Conservation (phyloP, 768 basidiomycete genomes). For the Leccinum uliginosum region DNA sequence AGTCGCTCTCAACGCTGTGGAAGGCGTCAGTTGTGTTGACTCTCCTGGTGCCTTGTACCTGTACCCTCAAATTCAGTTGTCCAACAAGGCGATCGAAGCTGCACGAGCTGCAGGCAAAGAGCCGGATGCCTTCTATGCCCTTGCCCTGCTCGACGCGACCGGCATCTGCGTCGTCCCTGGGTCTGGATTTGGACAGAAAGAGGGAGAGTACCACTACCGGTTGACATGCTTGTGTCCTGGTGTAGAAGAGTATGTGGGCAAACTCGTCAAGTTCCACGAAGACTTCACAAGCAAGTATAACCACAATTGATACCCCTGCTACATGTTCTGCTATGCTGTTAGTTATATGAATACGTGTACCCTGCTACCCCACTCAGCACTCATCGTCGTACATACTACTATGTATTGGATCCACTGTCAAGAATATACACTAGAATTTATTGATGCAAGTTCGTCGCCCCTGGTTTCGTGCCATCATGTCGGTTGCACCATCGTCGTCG, state of each 20-base stretch:
- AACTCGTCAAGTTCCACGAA: constrained; percentile 73
- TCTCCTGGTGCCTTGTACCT: constrained; percentile 93
- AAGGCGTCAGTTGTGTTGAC: constrained; percentile 87
- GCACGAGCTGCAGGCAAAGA: constrained; percentile 69
- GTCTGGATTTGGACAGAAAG: constrained; percentile 90
- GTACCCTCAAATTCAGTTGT: constrained; percentile 78
- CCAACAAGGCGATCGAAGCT: constrained; percentile 65
- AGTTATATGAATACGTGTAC: neutral
- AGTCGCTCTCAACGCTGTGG: constrained; percentile 70
- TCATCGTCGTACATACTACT: constrained; percentile 1
- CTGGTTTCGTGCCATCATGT: constrained; percentile 5
- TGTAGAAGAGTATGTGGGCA: constrained; percentile 86
- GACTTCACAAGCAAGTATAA: constrained; percentile 52
- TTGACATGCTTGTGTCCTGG: constrained; percentile 94
- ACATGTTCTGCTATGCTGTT: neutral
- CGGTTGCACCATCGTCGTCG: constrained; percentile 13
- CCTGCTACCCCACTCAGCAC: neutral
- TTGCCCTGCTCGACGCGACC: constrained; percentile 79
- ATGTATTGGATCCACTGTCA: neutral
- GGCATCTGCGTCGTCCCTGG: constrained; percentile 95
- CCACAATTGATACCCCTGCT: constrained; percentile 12
- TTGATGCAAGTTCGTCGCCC: neutral
- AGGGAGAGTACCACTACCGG: constrained; percentile 86
- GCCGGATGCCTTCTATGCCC: constrained; percentile 87
- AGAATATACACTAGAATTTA: constrained; percentile 1